phyloP scores from a whole-genome alignment of 2,329 filamentous ascomycete species.

The Diplodia mutila region DNA sequence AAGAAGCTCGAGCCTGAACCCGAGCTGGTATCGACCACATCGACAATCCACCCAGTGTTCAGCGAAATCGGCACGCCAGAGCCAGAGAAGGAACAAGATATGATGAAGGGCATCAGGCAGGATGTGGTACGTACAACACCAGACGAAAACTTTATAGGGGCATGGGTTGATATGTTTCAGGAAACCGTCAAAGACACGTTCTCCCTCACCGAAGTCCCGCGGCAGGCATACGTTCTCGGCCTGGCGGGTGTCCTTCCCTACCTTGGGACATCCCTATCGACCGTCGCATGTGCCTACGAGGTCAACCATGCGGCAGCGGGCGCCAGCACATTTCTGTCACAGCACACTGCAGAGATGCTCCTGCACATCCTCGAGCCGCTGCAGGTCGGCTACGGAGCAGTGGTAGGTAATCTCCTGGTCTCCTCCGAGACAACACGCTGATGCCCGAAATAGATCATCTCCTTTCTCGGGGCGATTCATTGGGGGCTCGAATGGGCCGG shows the following conservation, averaged over 20 bases:
- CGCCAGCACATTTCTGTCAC: conserved; percentile 66
- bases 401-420: conserved; percentile 57
- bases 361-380: conserved; percentile 80
- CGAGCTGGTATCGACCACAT: conserved; percentile 63
- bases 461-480: conserved; percentile 90
- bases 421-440: neutral
- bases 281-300: conserved; percentile 80
- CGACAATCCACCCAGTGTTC: conserved; percentile 50
- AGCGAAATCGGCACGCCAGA: conserved; percentile 42
- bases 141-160: neutral
- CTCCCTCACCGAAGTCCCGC: conserved; percentile 50
- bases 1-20: conserved; percentile 64
- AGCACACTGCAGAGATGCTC: conserved; percentile 71
- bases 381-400: conserved; percentile 87
- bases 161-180: conserved; percentile 33
- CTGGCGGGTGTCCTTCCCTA: conserved; percentile 64
- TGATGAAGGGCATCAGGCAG: conserved; percentile 50
- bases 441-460: conserved; percentile 68
- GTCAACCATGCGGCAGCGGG: conserved; percentile 70
- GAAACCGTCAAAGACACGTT: conserved; percentile 55
- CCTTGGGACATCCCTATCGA: conserved; percentile 79
- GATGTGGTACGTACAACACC: conserved; percentile 37
- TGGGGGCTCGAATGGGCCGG: conserved; percentile 88
- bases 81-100: conserved; percentile 45
- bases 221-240: conserved; percentile 54